A percentile compares a stretch with the other conserved stretches of the same genome.
phyloP scores from a whole-genome alignment of 2,329 filamentous ascomycete species.

The Neurospora sp. region DNA sequence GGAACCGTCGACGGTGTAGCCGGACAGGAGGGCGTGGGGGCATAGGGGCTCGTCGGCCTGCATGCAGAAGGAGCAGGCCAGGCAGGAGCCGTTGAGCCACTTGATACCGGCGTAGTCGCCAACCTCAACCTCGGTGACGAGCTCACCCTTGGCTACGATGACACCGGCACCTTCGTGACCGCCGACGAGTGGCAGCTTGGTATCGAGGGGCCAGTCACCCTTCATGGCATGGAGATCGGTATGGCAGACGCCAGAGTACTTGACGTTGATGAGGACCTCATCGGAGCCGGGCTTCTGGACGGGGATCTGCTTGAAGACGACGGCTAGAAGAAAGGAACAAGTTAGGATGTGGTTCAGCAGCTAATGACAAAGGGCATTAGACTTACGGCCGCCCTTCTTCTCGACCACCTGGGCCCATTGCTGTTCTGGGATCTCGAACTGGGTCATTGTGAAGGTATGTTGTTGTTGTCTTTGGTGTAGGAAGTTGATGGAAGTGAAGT shows the following conservation, averaged over 20 bases:
- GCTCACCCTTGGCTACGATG: slow-evolving; percentile 67
- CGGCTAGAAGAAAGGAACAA: slow-evolving; percentile 30
- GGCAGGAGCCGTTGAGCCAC: slow-evolving; percentile 85
- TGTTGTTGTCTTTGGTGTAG: not conserved
- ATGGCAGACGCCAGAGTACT: slow-evolving; percentile 85
- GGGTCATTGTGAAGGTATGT: slow-evolving; percentile 27
- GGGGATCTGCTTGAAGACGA: slow-evolving; percentile 70
- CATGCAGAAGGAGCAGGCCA: slow-evolving; percentile 74
- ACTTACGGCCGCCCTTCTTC: slow-evolving; percentile 60
- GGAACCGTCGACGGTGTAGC: slow-evolving; percentile 84
- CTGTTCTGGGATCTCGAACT: slow-evolving; percentile 56
- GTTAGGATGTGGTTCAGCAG: slow-evolving; percentile 2
- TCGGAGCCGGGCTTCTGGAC: slow-evolving; percentile 74
- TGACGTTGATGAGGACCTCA: slow-evolving; percentile 86
- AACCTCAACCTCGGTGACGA: slow-evolving; percentile 68
- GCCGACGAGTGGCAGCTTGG: slow-evolving; percentile 77
- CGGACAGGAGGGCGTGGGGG: slow-evolving; percentile 62
- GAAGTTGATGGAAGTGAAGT: not conserved
- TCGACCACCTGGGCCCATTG: slow-evolving; percentile 87
- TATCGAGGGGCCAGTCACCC: slow-evolving; percentile 79
- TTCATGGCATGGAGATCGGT: slow-evolving; percentile 73
- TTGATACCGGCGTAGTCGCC: slow-evolving; percentile 84
- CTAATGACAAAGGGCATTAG: slow-evolving; percentile 18
- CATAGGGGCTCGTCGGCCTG: slow-evolving; percentile 77
- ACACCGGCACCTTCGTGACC: slow-evolving; percentile 72